Evolutionary conservation across 768 basidiomycete species (phyloP), one percentile per base, ranked within the genome.

Genomic region (Rhodotorula kratochvilovae): DNA sequence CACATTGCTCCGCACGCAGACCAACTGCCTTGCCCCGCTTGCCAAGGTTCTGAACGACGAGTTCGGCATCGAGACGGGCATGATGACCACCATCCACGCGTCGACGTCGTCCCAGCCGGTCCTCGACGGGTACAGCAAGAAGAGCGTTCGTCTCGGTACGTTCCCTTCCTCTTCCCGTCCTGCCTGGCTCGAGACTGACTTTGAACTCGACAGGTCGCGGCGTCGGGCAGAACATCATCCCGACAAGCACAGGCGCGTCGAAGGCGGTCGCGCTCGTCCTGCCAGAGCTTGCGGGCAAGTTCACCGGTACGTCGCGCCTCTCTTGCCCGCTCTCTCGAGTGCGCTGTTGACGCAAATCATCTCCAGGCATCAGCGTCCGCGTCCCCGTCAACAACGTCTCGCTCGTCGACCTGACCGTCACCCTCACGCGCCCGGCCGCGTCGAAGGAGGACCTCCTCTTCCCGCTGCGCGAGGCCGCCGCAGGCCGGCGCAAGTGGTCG

Each of bases 51-150:
- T 81, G 5, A 68, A 81, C 43, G 54, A 79, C 17, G 66, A 77
- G 0, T 81, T 79, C 46, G 81, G 81, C 11, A 79, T 81, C 64
- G 76, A 79, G 61, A 75, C 73, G 3, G 81, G 80, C 1, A 80
- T 81, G 79, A 78, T 81, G 78, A 80, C 81, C 7, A 81, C 81
- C 19, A 74, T 81, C 3, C 81, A 81, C 70, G 81, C 81, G 21
- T 77, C 76, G 53, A 81, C 81, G 13, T 73, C 79, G 0, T 77
- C 75, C 48, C 81, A 81, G 58, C 79, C 78, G 43, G 78, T 81
- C 19, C 77, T 81, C 4, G 81, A 81, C 51, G 81, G 81, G 7
- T 81, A 77, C 74, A 76, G 69, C 48, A 79, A 80, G 80, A 72
- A 78, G 79, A 76, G 19, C 10, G n/a, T 35, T 6, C 60, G 61